Conservation (phyloP, 2,329 filamentous ascomycete species). For the Penicillium sp. region DNA sequence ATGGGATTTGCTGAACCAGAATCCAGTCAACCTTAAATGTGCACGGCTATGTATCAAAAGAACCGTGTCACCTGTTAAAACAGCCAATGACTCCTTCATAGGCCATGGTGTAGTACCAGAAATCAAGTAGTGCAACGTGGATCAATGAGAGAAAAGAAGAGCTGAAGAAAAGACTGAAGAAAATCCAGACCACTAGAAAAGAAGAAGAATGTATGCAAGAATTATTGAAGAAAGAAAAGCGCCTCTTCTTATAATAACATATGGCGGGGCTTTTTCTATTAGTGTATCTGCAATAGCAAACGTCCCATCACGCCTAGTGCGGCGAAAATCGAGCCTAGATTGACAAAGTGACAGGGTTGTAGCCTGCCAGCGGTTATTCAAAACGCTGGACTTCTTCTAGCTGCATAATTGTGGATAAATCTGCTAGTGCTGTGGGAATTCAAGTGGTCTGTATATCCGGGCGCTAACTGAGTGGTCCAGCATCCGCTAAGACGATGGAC, state of each 20-base stretch:
- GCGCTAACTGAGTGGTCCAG: constrained; percentile 6
- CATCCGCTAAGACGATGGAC: neutral
- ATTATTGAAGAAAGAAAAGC: neutral
- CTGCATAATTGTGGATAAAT: constrained; percentile 1
- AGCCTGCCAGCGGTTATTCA: neutral
- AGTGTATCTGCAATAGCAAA: neutral
- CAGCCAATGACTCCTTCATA: neutral
- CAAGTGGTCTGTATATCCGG: neutral
- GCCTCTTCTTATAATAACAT: neutral
- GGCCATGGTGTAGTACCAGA: neutral
- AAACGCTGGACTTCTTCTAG: constrained; percentile 4
- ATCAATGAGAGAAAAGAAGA: neutral
- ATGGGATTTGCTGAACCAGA: neutral
- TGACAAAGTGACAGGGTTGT: neutral
- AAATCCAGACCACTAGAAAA: neutral
- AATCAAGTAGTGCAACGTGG: no score
- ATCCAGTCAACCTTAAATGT: neutral
- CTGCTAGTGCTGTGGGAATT: neutral
- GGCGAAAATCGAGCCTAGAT: neutral
- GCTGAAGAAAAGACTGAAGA: neutral
- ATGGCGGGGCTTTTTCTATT: neutral
- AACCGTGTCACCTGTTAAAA: neutral
- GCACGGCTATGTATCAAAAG: neutral
- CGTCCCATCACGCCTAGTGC: neutral
- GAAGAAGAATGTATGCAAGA: neutral